Evolutionary conservation across 2,329 filamentous ascomycete species (phyloP).

Genomic region (Aspergillus sojae): DNA sequence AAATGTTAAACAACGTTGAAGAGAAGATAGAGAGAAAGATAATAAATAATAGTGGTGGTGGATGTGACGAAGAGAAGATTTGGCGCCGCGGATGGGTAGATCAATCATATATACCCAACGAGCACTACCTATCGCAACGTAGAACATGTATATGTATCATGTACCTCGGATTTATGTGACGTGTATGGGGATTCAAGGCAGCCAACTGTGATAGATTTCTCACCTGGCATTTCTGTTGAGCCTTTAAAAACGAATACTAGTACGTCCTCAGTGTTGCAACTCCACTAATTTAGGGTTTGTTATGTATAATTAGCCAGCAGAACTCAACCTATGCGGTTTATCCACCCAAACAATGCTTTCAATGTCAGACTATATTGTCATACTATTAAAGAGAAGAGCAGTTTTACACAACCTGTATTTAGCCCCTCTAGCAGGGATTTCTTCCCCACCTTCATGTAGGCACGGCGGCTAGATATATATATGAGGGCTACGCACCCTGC

Average conservation of each 20-base stretch:
- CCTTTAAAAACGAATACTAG: background rate
- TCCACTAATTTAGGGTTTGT: background rate
- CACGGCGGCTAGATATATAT: background rate
- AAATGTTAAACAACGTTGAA: background rate
- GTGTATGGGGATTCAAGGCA: background rate
- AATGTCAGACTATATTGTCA: background rate
- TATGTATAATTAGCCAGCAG: background rate
- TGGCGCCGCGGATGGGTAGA: background rate
- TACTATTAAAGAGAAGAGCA: background rate
- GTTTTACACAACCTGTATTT: background rate
- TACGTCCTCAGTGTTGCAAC: too few species aligned
- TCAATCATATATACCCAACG: slow-evolving; percentile 2
- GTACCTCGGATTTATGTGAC: slow-evolving; percentile 1
- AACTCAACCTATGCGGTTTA: background rate
- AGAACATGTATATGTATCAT: slow-evolving; percentile 1
- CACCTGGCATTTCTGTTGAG: background rate
- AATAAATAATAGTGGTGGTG: background rate
- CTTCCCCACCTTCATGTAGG: background rate
- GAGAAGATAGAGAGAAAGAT: background rate
- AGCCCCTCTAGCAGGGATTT: background rate
- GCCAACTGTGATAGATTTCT: background rate
- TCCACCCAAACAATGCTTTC: background rate
- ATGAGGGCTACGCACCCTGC: background rate
- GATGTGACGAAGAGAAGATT: background rate
- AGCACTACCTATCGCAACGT: background rate